Percentiles rank a stretch among this genome's conserved stretches.
These are phyloP conservation scores for Phylloporus sp. DNA, from an alignment of 768 basidiomycete genomes.

Conservation along the genomic window DNA sequence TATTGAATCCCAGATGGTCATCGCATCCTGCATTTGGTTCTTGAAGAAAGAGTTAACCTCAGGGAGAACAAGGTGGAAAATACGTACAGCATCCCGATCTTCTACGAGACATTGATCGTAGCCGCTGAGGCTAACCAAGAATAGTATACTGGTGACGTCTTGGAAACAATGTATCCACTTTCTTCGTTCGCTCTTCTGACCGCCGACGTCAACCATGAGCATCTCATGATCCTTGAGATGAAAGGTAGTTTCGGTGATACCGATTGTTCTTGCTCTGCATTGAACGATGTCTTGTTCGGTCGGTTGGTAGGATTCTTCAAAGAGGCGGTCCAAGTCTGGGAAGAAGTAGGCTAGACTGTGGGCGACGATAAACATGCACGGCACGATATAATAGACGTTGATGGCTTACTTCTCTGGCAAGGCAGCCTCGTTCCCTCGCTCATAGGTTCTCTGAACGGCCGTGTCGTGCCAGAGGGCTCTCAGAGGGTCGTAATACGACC, in stretches of 20 bases:
- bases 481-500: conserved; percentile 60
- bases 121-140: conserved; percentile 85
- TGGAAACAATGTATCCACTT: conserved; percentile 97
- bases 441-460: conserved; percentile 69
- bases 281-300: conserved; percentile 86
- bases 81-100: conserved; percentile 80
- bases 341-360: conserved; percentile 72
- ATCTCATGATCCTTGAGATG: conserved; percentile 72
- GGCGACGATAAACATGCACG: not conserved
- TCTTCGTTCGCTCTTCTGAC: conserved; percentile 88
- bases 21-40: conserved; percentile 99
- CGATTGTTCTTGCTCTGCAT: conserved; percentile 81
- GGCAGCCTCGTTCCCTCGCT: conserved; percentile 83
- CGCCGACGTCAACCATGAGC: conserved; percentile 92
- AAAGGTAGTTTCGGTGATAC: conserved; percentile 87
- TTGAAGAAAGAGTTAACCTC: conserved; percentile 25
- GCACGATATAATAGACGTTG: not conserved
- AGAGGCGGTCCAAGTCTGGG: conserved; percentile 72
- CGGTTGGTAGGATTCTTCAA: conserved; percentile 66
- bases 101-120: conserved; percentile 94
- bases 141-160: conserved; percentile 89
- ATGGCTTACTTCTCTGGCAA: conserved; percentile 80
- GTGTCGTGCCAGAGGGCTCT: conserved; percentile 72
- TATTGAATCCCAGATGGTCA: conserved; percentile 99
- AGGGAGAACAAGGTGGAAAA: not conserved